Evolutionary conservation across 306 rosid genomes (phyloP), one percentile per base, ranked within the genome.

Genomic region (Comarum palustre): DNA sequence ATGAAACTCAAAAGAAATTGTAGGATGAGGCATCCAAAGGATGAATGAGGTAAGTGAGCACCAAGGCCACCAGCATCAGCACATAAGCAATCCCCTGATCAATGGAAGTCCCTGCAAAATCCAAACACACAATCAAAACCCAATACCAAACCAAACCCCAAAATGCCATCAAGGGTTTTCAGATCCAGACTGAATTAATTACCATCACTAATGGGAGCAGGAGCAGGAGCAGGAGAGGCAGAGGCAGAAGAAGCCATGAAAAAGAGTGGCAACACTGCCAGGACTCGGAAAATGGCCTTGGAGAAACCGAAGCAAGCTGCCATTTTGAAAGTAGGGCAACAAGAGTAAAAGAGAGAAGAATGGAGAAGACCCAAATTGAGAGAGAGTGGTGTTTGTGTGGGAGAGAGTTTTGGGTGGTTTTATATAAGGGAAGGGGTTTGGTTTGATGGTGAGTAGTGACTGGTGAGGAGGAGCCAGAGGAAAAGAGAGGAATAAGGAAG

Each of bases 31-130:
- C 89, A 63, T 85, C 87, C 43, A 90, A 82, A 17, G 92, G 96
- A 81, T 90, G 97, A 62, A 90, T 86, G 77, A 92, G 89, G 81
- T 92, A 90, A 0, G 97, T 90, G 64, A 92, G 89, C 70, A 84
- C 90, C 80, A 92, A 57, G 11, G 97, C 97, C 83, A 82, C 82
- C 14, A 92, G 69, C 97, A 92, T 92, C 72, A 92, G 73, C 79
- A 82, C 78, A 72, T 86, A 92, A 66, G 96, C 97, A 75, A 92
- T 82, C 46, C 96, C 96, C 82, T 90, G 97, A 83, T 92, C 97
- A 36, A 90, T 86, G 11, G 89, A 79, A 43, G 89, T 86, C 76
- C 96, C 97, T 90, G 84, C 51, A 14, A 9, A 57, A 1, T 20
- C 19, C 16, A 59, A 2, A 1, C 0, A 60, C 57, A 36, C 34